Percentiles rank a stretch among this genome's conserved stretches.
Conservation (phyloP, 306 rosid species). For the Malus asiatica region DNA sequence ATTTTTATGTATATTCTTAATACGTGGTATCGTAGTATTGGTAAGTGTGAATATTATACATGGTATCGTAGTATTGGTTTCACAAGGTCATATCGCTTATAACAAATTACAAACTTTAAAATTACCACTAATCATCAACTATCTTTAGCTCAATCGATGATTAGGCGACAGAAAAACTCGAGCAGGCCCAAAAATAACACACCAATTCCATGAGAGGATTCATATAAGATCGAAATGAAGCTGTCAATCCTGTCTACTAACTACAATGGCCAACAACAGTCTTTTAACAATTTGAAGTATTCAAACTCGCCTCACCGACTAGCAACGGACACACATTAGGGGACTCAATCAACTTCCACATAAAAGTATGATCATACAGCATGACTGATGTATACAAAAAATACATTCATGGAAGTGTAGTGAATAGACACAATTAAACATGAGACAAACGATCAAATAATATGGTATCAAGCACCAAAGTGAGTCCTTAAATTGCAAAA, state of each 20-base stretch:
- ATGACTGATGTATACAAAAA: not conserved
- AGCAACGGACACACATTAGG: not conserved
- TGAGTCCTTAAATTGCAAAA: conserved; percentile 9
- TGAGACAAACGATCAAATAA: conserved; percentile 7
- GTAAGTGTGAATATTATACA: not conserved
- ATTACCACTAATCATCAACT: not conserved
- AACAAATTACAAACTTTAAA: not conserved
- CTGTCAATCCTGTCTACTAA: not conserved
- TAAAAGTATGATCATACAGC: not conserved
- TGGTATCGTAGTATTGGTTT: not conserved
- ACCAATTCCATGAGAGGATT: not conserved
- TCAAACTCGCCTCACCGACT: not conserved
- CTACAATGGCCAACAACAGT: not conserved
- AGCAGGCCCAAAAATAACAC: not conserved
- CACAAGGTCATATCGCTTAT: not conserved
- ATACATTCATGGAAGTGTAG: conserved; percentile 6
- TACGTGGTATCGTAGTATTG: not conserved
- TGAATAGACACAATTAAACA: conserved; percentile 13
- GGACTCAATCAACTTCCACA: not conserved
- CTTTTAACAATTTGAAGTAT: not conserved
- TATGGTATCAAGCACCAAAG: conserved; percentile 15
- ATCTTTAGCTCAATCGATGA: not conserved
- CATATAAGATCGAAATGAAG: not conserved
- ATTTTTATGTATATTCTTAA: not conserved
- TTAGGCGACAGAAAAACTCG: not conserved